Base-by-base conservation (phyloP, 371 early-diverging fungal species). In the Mucor lusitanicus region DNA sequence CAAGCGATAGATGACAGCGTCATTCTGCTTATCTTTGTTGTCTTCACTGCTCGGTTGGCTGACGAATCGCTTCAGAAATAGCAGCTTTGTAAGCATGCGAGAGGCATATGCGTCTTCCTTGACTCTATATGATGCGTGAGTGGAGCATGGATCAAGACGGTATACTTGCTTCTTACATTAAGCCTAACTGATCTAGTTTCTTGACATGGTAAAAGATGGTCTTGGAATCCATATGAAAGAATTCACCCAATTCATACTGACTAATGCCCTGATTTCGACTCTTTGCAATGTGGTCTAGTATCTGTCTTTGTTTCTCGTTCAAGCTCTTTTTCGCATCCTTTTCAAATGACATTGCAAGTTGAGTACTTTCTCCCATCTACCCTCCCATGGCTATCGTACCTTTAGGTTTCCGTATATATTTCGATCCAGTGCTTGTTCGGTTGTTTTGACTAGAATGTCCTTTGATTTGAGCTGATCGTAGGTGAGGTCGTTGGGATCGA, bases 161-260 rank as follows among this genome's bases (percentile, higher is more conserved):
- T 17, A 3, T 6, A 5, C 33, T 17, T 0, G 12, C 28, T 27
- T 19, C 27, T 63, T 68, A 68, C 68, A 68, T 59, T 25, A 68
- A n/a, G n/a, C 63, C 63, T 30, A 63, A 42, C 27, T 50, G 30
- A 28, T 68, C 59, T 19, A 70, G 44, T n/a, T 53, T 70, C 54
- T 66, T 66, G 12, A 63, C 3, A 32, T 70, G 66, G 44, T 66
- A 57, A 54, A 53, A 66, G 3, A 59, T 33, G 15, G 57, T 27
- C 25, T 63, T 61, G 9, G 58, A 12, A 30, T 70, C 67, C 66
- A 62, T 46, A 2, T 33, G 17, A 1, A 70, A 33, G 3, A 23
- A 11, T 44, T 62, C 50, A 1, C 53, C 59, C 33, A 70, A 28
- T 23, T 48, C 13, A n/a, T 44, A 35, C 25, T 70, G 71, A n/a